These are phyloP conservation scores for Allium sativum DNA, from an alignment of 106 monocot species.

Conservation along the genomic window DNA sequence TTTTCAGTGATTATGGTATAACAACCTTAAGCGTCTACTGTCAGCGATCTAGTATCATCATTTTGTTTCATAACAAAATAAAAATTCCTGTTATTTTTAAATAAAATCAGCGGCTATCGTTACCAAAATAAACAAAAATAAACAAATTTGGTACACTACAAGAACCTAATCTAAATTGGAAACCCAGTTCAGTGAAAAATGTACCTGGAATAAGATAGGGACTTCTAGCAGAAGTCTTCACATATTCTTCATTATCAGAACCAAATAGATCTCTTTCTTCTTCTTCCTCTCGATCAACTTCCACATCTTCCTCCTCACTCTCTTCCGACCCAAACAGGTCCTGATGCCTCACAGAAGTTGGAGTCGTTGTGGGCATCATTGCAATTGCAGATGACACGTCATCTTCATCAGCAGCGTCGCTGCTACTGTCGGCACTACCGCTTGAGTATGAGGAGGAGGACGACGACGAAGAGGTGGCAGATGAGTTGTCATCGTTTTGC, in stretches of 20 bases:
- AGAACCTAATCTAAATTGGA: too few species aligned
- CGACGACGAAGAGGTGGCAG: slow-evolving; percentile 41
- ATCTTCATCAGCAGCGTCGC: slow-evolving; percentile 4
- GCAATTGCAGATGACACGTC: slow-evolving; percentile 6
- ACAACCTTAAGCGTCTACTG: too few species aligned
- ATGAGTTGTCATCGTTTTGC: slow-evolving; percentile 18
- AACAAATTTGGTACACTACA: too few species aligned
- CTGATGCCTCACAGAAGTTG: slow-evolving; percentile 4
- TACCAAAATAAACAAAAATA: too few species aligned
- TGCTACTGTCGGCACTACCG: slow-evolving; percentile 27
- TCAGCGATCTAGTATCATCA: too few species aligned
- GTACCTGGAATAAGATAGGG: slow-evolving; percentile 55
- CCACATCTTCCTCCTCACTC: slow-evolving; percentile 31
- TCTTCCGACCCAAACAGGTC: slow-evolving; percentile 1
- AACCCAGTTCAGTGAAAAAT: too few species aligned
- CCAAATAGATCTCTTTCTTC: slow-evolving; percentile 76
- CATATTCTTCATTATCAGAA: slow-evolving; percentile 76
- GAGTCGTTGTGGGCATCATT: slow-evolving; percentile 19
- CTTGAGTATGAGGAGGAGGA: slow-evolving; percentile 51
- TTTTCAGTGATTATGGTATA: too few species aligned
- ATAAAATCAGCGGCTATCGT: too few species aligned
- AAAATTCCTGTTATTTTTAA: too few species aligned
- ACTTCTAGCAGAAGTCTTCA: slow-evolving; percentile 53
- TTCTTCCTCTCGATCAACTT: slow-evolving; percentile 29
- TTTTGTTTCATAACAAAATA: too few species aligned